Percentiles rank a stretch among this genome's conserved stretches.
phyloP scores from a whole-genome alignment of 2,329 filamentous ascomycete species.

The Nothophaeocryptopus gaeumannii region DNA sequence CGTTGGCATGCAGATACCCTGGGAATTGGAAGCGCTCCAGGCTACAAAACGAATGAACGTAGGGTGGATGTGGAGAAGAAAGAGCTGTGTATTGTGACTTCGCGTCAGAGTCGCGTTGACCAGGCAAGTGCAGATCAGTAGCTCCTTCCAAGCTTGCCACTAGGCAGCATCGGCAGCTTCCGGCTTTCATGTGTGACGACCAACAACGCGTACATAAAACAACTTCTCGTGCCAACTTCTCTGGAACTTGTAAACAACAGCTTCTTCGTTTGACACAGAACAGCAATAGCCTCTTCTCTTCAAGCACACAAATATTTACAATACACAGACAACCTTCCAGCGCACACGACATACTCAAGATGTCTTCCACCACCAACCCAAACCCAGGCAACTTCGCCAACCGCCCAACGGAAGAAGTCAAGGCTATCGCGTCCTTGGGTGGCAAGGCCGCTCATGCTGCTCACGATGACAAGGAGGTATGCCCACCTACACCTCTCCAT shows the following conservation, averaged over 20 bases:
- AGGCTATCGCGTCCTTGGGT: slow-evolving; percentile 50
- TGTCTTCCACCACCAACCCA: slow-evolving; percentile 26
- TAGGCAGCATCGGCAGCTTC: too few species aligned
- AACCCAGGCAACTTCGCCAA: slow-evolving; percentile 56
- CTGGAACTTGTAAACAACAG: neutral
- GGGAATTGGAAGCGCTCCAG: too few species aligned
- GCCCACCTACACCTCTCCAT: neutral
- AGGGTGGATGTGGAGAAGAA: too few species aligned
- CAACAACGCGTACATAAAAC: slow-evolving; percentile 7
- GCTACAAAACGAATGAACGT: too few species aligned
- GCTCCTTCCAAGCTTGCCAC: too few species aligned
- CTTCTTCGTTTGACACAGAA: neutral
- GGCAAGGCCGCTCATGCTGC: slow-evolving; percentile 37
- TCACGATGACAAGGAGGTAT: slow-evolving; percentile 1
- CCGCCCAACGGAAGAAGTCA: slow-evolving; percentile 50
- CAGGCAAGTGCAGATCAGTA: too few species aligned
- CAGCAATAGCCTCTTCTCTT: neutral
- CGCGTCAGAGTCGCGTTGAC: too few species aligned
- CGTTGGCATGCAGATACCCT: too few species aligned
- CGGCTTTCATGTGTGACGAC: neutral
- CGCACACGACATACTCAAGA: neutral
- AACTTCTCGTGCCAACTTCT: neutral
- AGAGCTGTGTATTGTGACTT: too few species aligned
- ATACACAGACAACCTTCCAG: too few species aligned
- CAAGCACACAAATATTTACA: neutral